phyloP scores from a whole-genome alignment of 2,329 filamentous ascomycete genomes.

The Trichoderma atrobrunneum region DNA sequence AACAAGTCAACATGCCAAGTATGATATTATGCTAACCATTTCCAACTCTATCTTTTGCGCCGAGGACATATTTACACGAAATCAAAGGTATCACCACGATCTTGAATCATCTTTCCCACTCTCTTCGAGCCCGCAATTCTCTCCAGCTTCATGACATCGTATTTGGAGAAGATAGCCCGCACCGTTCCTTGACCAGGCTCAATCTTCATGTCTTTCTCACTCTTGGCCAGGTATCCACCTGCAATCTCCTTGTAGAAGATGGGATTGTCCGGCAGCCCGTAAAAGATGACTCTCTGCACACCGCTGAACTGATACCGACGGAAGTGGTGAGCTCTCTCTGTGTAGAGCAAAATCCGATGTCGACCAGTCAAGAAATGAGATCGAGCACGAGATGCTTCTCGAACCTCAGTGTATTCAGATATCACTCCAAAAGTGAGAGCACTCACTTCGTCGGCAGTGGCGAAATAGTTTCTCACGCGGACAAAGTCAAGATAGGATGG shows the following conservation, averaged over 20 bases:
- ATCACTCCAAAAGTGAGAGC: conserved; percentile 67
- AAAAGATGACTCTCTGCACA: conserved; percentile 81
- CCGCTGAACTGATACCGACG: conserved; percentile 80
- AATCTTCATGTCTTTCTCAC: conserved; percentile 53
- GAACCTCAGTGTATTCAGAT: conserved; percentile 79
- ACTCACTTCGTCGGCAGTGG: conserved; percentile 60
- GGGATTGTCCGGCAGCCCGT: conserved; percentile 85
- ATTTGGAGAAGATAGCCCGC: conserved; percentile 74
- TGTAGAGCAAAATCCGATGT: conserved; percentile 83
- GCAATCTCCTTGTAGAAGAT: conserved; percentile 75
- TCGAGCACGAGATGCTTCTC: conserved; percentile 77
- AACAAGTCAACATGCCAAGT: not conserved
- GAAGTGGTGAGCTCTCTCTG: conserved; percentile 96
- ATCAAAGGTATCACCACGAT: conserved; percentile 88
- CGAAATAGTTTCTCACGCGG: conserved; percentile 86
- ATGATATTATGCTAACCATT: not conserved
- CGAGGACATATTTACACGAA: conserved; percentile 59
- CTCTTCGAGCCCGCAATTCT: conserved; percentile 79
- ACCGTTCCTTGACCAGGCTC: conserved; percentile 60
- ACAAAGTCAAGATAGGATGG: conserved; percentile 95
- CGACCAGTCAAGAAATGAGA: conserved; percentile 84
- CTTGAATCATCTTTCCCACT: conserved; percentile 77
- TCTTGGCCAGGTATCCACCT: conserved; percentile 62
- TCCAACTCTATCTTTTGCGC: not conserved
- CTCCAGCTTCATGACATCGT: conserved; percentile 86